Evolutionary conservation across 352 stramenopile genomes (phyloP), one percentile per base, ranked within the genome.

Genomic region (Globisporangium middletonii): DNA sequence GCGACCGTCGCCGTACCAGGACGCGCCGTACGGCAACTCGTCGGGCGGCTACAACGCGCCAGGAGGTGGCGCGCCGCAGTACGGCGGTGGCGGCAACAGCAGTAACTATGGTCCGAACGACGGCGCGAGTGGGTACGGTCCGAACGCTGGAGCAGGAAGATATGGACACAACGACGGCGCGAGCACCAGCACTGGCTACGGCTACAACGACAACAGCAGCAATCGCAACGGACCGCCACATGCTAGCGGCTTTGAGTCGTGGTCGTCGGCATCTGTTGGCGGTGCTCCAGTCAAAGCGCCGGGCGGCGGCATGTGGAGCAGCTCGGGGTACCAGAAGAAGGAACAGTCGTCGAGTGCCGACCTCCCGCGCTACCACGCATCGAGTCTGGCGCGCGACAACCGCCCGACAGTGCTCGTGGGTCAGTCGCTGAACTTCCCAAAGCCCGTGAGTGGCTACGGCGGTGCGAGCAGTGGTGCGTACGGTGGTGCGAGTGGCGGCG

Each of bases 331-430:
- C 54, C 81, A 95, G 58, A 90, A 90, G 62, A 86, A 76, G 35
- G 80, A 90, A 9, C 56, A 65, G 27, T 55, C 62, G 6, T 53
- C 55, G 26, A 57, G 57, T 0, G 33, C 59, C 0, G 67, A 77
- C 26, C 58, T 79, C n/a, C 77, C 75, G 6, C 66, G 71, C 0
- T 93, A 86, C 55, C 75, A 70, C 12, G 65, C 70, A 2, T 69
- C 71, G 4, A 73, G 64, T 16, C 28, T 58, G 27, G 70, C 73
- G 1, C 79, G 85, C n/a, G 85, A 95, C 68, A 92, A 90, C 54
- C 83, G 85, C 1, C 85, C 85, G 6, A 95, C 85, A 0, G 85
- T 95, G 27, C 68, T 95, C 0, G 82, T 95, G 23, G 85, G 85
- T 1, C 77, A 90, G 52, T 81, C 79, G 16, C 66, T 93, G 41